Evolutionary conservation across 2,329 filamentous ascomycete species (phyloP), one percentile per base, ranked within the genome.

Genomic region (Sporothrix brunneoviolacea): DNA sequence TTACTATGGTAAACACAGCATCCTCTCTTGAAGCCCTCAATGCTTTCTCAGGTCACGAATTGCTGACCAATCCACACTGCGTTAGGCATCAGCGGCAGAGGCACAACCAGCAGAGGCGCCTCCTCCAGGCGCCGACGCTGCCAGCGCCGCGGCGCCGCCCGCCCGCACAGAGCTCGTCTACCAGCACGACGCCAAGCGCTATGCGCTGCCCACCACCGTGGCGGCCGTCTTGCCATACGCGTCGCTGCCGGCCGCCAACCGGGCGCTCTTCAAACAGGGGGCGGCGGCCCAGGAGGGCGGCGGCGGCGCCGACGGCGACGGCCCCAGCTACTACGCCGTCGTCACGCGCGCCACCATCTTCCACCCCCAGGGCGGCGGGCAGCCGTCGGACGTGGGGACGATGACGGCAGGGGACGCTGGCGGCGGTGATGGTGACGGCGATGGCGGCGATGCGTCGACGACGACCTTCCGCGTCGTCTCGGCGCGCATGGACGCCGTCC

Each of bases 281-380:
- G 35, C 28, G 4, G 62, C 62, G 8, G 70, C 75, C 5, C 63
- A 72, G 2, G 72, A 18, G 13, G 22, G 4, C 8, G 30, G 33
- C 3, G 16, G 10, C 19, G 4, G 13, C 10, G 41, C 30, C 3
- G 32, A 21, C 4, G n/a, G 4, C 6, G n/a, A 6, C 33, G 9
- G 33, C n/a, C 16, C 19, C 3, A 7, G 13, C 21, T 48, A 79
- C 57, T 72, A 75, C 59, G 74, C 81, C n/a, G 64, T 87, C 18
- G 71, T 80, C 6, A 84, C 81, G 0, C 69, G 77, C 2, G 66
- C 76, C 41, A 88, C 85, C n/a, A 82, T 88, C 54, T 89, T 89
- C 65, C 82, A 89, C 55, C 80, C 83, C 0, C 85, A 89, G 64
- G 85, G 85, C 18, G 85, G 85, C 53, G 85, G 85, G 8, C 85